Base-by-base conservation (phyloP, 768 basidiomycete species). In the Leccinum fibrillosum region DNA sequence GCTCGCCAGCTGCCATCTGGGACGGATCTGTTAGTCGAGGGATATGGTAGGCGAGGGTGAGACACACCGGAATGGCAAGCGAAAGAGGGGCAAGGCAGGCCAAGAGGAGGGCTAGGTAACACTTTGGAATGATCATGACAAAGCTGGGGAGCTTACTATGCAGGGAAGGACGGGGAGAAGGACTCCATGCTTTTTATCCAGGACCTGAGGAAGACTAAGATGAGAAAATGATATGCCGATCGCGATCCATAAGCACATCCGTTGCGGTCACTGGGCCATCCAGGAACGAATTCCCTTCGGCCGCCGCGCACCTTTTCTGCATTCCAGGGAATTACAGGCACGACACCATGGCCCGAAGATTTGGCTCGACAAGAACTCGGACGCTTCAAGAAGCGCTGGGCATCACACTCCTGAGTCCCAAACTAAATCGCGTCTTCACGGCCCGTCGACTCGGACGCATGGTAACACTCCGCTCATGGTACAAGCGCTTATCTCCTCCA, bases 211-310 rank as follows among this genome's bases (percentile, higher is more conserved):
- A 19, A 21, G 56, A 53, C 49, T 56, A 62, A 59, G 60, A 68
- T 65, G 68, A 65, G 68, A 58, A 70, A 65, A 61, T 23, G 51
- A 53, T 56, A 37, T 62, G 55, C 56, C 52, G 60, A 59, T 61
- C 64, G 49, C 57, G 58, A 61, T 57, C 61, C 64, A 64, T 65
- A 60, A 34, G 58, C 55, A 44, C 35, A 56, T 50, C 52, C 13
- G 52, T 62, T 49, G 58, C 53, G 66, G 69, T 61, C 59, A 62
- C 48, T 63, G 58, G 59, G 49, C 57, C 48, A 49, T 54, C 52
- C 66, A 68, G 69, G 71, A 62, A 69, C 71, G 54, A 57, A 34
- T 17, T 13, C 37, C 53, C 66, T 66, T 62, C 64, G 61, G 58
- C 62, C 69, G 69, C 71, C 69, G 56, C 42, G 54, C 60, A 54